A percentile compares a stretch with the other conserved stretches of the same genome.
phyloP scores from a whole-genome alignment of 148 eudicot species.

The Polygonum aviculare region DNA sequence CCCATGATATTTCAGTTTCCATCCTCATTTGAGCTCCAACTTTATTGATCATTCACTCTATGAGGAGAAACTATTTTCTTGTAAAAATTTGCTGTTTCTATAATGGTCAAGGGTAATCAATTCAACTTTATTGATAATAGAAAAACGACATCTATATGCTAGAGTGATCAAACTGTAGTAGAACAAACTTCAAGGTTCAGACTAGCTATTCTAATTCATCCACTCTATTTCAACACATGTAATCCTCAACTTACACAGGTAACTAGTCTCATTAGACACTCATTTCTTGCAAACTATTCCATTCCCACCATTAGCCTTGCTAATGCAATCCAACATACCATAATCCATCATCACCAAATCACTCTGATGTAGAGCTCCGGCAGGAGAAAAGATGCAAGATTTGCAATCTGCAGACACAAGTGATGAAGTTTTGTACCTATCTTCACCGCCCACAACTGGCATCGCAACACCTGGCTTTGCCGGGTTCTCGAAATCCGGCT shows the following conservation, averaged over 20 bases:
- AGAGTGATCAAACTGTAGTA: not conserved
- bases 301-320: constrained; percentile 27
- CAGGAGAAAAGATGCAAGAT: constrained; percentile 33
- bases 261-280: not conserved
- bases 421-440: constrained; percentile 39
- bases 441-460: constrained; percentile 69
- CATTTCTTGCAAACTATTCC: constrained; percentile 45
- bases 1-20: not conserved
- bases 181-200: not conserved
- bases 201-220: no score
- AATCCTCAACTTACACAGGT: not conserved
- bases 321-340: constrained; percentile 30
- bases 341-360: constrained; percentile 16
- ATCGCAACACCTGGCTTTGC: constrained; percentile 64
- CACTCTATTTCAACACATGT: not conserved
- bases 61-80: no score
- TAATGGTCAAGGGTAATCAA: no score
- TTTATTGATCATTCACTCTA: no score
- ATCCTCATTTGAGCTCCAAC: not conserved
- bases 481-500: constrained; percentile 49
- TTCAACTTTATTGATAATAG: no score
- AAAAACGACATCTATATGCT: not conserved
- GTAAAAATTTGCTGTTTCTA: no score
- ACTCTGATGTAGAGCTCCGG: constrained; percentile 18
- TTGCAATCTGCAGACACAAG: constrained; percentile 45